Percentiles rank a stretch among this genome's conserved stretches.
These are phyloP conservation scores for Tothia fuscella DNA, from an alignment of 2,329 filamentous ascomycete genomes.

Conservation along the genomic window DNA sequence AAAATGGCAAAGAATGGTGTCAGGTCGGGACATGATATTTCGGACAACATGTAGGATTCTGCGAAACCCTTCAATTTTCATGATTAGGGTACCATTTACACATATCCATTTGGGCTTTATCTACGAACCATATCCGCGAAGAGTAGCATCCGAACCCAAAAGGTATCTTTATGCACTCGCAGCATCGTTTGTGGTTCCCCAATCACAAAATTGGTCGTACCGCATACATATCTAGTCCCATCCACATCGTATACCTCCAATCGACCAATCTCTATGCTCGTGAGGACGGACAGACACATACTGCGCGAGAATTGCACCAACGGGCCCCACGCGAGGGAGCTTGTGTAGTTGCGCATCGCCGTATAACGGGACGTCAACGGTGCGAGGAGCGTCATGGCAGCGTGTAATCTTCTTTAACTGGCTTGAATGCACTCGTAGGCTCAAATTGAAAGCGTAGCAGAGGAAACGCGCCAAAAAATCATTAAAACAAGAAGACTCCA, in stretches of 20 bases:
- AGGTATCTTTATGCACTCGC: conserved; percentile 51
- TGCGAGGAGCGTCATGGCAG: conserved; percentile 24
- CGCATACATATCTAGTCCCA: conserved; percentile 31
- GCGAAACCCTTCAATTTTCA: conserved; percentile 44
- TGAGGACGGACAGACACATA: conserved; percentile 33
- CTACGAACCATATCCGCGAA: conserved; percentile 69
- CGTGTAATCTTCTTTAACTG: not conserved
- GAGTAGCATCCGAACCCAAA: conserved; percentile 57
- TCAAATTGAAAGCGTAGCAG: not conserved
- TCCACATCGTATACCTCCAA: conserved; percentile 33
- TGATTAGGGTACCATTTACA: not conserved
- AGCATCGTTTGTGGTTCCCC: conserved; percentile 41
- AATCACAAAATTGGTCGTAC: conserved; percentile 33
- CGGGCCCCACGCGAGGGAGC: conserved; percentile 36
- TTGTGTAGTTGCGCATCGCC: conserved; percentile 29
- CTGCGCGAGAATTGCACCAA: conserved; percentile 34
- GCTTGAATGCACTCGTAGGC: not conserved
- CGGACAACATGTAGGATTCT: conserved; percentile 61
- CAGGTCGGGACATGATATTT: conserved; percentile 54
- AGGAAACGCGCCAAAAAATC: too few species aligned
- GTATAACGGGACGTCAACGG: conserved; percentile 27
- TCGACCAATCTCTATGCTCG: conserved; percentile 34
- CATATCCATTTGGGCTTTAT: too few species aligned
- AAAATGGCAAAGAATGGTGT: conserved; percentile 64
- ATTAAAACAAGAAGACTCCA: too few species aligned